These are phyloP conservation scores for Exophiala calicioides DNA, from an alignment of 2,329 filamentous ascomycete species.

Conservation along the genomic window DNA sequence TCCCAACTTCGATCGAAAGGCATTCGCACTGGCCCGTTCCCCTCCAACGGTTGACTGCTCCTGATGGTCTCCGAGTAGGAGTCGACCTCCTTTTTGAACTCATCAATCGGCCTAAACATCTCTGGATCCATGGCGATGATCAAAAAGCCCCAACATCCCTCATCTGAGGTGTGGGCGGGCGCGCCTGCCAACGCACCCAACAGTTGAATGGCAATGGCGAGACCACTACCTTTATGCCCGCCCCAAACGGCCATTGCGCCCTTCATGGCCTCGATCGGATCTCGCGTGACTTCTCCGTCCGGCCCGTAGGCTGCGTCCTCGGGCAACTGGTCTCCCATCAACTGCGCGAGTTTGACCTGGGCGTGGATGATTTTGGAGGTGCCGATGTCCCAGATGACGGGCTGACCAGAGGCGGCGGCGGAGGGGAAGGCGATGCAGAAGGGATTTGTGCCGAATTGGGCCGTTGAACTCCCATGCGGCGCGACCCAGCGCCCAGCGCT, in stretches of 20 bases:
- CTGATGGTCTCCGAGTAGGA: slow-evolving; percentile 1
- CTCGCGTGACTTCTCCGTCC: slow-evolving; percentile 8
- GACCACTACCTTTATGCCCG: slow-evolving; percentile 14
- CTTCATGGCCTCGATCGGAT: slow-evolving; percentile 8
- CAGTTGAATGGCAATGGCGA: slow-evolving; percentile 16
- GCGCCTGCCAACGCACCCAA: slow-evolving; percentile 13
- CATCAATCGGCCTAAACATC: slow-evolving; percentile 13
- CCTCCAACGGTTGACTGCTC: slow-evolving; percentile 1
- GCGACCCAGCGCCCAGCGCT: slow-evolving; percentile 15
- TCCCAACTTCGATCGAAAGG: slow-evolving; percentile 10
- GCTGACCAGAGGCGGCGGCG: neutral
- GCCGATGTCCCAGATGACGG: slow-evolving; percentile 23
- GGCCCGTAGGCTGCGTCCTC: slow-evolving; percentile 4
- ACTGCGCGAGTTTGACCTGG: slow-evolving; percentile 11
- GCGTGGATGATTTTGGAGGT: slow-evolving; percentile 20
- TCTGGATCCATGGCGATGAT: slow-evolving; percentile 16
- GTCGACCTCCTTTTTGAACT: too few relatives aligned
- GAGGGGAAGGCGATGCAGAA: slow-evolving; percentile 14
- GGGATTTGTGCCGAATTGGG: slow-evolving; percentile 18
- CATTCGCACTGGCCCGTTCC: slow-evolving; percentile 5
- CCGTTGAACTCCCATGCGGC: slow-evolving; percentile 8
- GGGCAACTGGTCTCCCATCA: slow-evolving; percentile 5
- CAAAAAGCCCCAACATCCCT: slow-evolving; percentile 6
- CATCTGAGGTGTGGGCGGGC: neutral
- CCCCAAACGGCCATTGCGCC: slow-evolving; percentile 20